Evolutionary conservation across 768 basidiomycete species (phyloP).

Genomic region (Gelatoporia subvermispora): DNA sequence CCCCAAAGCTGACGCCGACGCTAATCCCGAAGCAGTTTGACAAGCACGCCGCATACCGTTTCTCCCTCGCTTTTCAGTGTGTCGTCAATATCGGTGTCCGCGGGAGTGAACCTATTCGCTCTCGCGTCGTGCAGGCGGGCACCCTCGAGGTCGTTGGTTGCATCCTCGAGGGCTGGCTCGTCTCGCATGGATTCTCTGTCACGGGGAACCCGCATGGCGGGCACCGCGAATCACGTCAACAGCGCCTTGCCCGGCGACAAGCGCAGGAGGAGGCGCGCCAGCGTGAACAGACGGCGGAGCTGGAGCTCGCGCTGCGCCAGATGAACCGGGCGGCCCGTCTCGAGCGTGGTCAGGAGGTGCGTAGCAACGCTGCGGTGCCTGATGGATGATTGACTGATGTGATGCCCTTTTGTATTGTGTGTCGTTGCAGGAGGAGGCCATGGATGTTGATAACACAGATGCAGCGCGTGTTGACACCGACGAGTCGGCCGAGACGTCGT

Average conservation of each 20-base stretch:
- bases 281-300: slow-evolving; percentile 53
- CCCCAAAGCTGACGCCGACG: slow-evolving; percentile 50
- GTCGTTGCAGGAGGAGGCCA: slow-evolving; percentile 16
- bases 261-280: slow-evolving; percentile 53
- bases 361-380: neutral
- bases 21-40: slow-evolving; percentile 69
- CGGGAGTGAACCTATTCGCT: slow-evolving; percentile 88
- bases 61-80: slow-evolving; percentile 92
- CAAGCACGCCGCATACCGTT: slow-evolving; percentile 82
- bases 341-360: slow-evolving; percentile 6
- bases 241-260: slow-evolving; percentile 56
- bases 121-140: slow-evolving; percentile 91
- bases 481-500: slow-evolving; percentile 57
- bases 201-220: slow-evolving; percentile 71
- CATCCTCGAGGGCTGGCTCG: slow-evolving; percentile 90
- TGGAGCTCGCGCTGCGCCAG: slow-evolving; percentile 55
- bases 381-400: neutral
- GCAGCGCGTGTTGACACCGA: slow-evolving; percentile 46
- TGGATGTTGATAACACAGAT: slow-evolving; percentile 18
- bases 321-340: slow-evolving; percentile 19
- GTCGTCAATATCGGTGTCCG: slow-evolving; percentile 96
- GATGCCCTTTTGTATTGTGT: neutral
- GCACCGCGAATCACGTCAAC: slow-evolving; percentile 72
- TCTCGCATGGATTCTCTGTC: slow-evolving; percentile 81
- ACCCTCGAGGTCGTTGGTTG: slow-evolving; percentile 91